Evolutionary conservation across 192 early-diverging fungal genomes (phyloP).

Genomic region (Coemansia sp.): DNA sequence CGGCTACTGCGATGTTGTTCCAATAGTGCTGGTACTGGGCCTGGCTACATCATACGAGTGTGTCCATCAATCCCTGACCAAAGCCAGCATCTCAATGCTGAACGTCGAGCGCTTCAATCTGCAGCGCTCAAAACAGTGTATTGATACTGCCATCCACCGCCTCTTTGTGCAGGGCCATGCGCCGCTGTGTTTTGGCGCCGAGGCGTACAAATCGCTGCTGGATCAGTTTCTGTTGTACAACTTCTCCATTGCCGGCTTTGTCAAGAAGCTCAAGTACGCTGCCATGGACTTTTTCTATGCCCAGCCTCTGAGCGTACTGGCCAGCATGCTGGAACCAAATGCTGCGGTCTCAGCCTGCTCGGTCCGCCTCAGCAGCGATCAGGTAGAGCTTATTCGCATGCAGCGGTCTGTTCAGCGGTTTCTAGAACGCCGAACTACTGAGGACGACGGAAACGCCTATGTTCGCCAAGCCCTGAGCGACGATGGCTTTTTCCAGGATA

Average conservation of each 20-base stretch:
- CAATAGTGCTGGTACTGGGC: constrained; percentile 79
- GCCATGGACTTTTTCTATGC: constrained; percentile 85
- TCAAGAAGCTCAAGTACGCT: constrained; percentile 75
- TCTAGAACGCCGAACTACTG: constrained; percentile 38
- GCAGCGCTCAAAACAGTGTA: constrained; percentile 69
- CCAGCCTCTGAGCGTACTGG: constrained; percentile 77
- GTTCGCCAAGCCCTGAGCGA: constrained; percentile 55
- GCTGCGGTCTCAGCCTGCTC: constrained; percentile 21
- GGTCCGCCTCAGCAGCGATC: constrained; percentile 52
- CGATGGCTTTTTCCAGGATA: constrained; percentile 59
- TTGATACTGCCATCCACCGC: constrained; percentile 64
- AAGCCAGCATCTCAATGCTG: constrained; percentile 67
- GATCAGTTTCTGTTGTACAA: constrained; percentile 79
- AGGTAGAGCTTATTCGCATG: constrained; percentile 69
- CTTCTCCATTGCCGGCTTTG: constrained; percentile 76
- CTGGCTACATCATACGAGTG: constrained; percentile 85
- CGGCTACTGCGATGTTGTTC: constrained; percentile 67
- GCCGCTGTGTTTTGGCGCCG: constrained; percentile 64
- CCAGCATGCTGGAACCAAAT: constrained; percentile 26
- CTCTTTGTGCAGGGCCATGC: constrained; percentile 57
- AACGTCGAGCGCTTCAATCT: constrained; percentile 78
- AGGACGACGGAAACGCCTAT: constrained; percentile 9
- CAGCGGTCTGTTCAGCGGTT: constrained; percentile 64
- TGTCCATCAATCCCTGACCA: constrained; percentile 77
- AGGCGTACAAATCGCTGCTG: constrained; percentile 72